Base-by-base conservation (phyloP, 2,329 filamentous ascomycete genomes). In the Penicillium sp. region DNA sequence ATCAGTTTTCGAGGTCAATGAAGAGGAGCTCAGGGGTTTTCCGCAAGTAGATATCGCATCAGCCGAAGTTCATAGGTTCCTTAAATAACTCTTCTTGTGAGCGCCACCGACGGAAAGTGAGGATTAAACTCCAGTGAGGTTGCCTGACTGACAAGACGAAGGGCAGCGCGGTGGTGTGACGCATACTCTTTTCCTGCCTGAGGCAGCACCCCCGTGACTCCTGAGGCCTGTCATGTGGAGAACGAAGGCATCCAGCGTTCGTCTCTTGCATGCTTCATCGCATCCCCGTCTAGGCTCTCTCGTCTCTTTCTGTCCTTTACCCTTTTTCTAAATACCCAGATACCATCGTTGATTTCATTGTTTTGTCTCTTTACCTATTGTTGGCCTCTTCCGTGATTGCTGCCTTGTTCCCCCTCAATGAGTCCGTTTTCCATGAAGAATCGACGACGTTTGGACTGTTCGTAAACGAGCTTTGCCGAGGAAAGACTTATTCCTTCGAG, bases 361-460 rank as follows among this genome's bases (percentile, higher is more conserved):
- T 45, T 47, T 46, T 49, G 51, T 31, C 31, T 30, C 46, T n/a
- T 50, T 44, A 51, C 31, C 46, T 5, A 6, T 23, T 58, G 35
- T 54, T 38, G 38, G 41, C 29, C 48, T 31, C 46, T 48, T 15
- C 47, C 15, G 41, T 35, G 35, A 5, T 46, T 56, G 54, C 65
- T 67, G 63, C 64, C 69, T 64, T 70, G 60, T 66, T 59, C 69
- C 64, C 56, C 49, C 71, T 77, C 75, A 67, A 78, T 76, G 75
- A 77, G 68, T 67, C 67, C 66, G 69, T 64, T 60, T 67, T 60
- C 69, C 68, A 56, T 70, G 59, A 58, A 62, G 66, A 62, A 66
- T 64, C 67, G 66, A 69, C 71, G 71, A 72, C 74, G 66, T 61
- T 71, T 65, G 67, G 72, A 74, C 73, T 73, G 75, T 73, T 73